Percentiles rank a stretch among this genome's conserved stretches.
Evolutionary conservation across 768 basidiomycete species (phyloP).

Genomic region (Rossbeevera mucosa): DNA sequence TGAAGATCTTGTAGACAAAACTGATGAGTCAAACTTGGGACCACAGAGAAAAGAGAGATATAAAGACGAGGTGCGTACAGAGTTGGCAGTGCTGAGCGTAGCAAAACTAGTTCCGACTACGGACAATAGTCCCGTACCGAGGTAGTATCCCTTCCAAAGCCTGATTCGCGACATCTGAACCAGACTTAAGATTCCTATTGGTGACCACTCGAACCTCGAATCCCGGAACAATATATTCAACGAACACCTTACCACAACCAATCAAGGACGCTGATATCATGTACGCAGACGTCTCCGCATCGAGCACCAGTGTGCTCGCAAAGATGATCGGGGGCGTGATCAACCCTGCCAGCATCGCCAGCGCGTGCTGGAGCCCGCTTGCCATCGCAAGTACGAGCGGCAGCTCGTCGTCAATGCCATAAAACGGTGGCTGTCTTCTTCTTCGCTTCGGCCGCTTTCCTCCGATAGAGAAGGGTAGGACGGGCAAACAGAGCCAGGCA

Average conservation of each 20-base stretch:
- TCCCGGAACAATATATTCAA: not conserved
- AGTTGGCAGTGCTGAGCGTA: slow-evolving; percentile 67
- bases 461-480: slow-evolving; percentile 51
- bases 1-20: slow-evolving; percentile 50
- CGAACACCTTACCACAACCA: slow-evolving; percentile 52
- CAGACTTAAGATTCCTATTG: slow-evolving; percentile 64
- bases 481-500: slow-evolving; percentile 65
- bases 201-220: not conserved
- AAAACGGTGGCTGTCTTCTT: slow-evolving; percentile 59
- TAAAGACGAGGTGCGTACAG: slow-evolving; percentile 38
- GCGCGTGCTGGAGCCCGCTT: slow-evolving; percentile 69
- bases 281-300: slow-evolving; percentile 57
- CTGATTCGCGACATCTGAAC: slow-evolving; percentile 73
- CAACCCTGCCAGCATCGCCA: slow-evolving; percentile 79
- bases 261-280: slow-evolving; percentile 81
- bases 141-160: slow-evolving; percentile 58
- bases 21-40: not conserved
- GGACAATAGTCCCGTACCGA: slow-evolving; percentile 77
- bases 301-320: slow-evolving; percentile 56
- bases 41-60: not conserved
- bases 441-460: slow-evolving; percentile 22
- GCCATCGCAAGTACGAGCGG: slow-evolving; percentile 71
- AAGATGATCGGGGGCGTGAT: slow-evolving; percentile 85
- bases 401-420: slow-evolving; percentile 64
- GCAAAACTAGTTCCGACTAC: slow-evolving; percentile 82